A percentile compares a stretch with the other conserved stretches of the same genome.
phyloP scores from a whole-genome alignment of 2,329 filamentous ascomycete species.

The Colletotrichum sp. region DNA sequence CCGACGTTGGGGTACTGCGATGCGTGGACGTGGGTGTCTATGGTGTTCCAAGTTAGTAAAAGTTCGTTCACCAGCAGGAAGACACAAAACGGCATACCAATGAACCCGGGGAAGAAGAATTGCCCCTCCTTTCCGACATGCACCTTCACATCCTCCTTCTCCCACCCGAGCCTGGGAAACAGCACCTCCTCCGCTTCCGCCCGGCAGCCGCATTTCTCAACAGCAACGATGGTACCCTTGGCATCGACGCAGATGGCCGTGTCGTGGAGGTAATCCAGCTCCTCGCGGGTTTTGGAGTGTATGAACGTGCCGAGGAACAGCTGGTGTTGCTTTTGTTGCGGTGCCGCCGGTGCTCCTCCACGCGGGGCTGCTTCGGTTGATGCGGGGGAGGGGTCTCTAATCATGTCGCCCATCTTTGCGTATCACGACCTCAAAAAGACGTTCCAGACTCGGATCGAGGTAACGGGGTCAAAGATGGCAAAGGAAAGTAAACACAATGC shows the following conservation, averaged over 20 bases:
- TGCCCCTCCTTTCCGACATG: conserved; percentile 50
- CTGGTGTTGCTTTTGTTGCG: conserved; percentile 35
- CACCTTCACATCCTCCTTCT: conserved; percentile 39
- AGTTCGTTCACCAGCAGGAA: background rate
- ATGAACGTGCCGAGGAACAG: conserved; percentile 62
- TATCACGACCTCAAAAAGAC: background rate
- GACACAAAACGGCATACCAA: conserved; percentile 55
- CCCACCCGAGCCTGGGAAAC: conserved; percentile 51
- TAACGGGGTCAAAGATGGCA: background rate
- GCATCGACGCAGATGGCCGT: conserved; percentile 56
- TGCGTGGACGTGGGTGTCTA: conserved; percentile 95
- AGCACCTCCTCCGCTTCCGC: conserved; percentile 36
- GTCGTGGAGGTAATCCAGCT: conserved; percentile 57
- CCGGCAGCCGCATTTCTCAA: conserved; percentile 43
- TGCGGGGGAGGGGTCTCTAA: conserved; percentile 3
- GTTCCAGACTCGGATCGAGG: background rate
- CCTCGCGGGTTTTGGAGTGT: conserved; percentile 51
- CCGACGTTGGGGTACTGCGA: conserved; percentile 94
- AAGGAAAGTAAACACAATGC: background rate
- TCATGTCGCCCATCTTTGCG: conserved; percentile 15
- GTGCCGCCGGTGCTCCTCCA: background rate
- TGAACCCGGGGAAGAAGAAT: conserved; percentile 86
- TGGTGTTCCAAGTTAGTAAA: background rate
- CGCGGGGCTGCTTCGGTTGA: background rate
- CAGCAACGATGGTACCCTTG: conserved; percentile 53